A percentile compares a stretch with the other conserved stretches of the same genome.
phyloP scores from a whole-genome alignment of 106 monocot species.

The Acorus calamus region DNA sequence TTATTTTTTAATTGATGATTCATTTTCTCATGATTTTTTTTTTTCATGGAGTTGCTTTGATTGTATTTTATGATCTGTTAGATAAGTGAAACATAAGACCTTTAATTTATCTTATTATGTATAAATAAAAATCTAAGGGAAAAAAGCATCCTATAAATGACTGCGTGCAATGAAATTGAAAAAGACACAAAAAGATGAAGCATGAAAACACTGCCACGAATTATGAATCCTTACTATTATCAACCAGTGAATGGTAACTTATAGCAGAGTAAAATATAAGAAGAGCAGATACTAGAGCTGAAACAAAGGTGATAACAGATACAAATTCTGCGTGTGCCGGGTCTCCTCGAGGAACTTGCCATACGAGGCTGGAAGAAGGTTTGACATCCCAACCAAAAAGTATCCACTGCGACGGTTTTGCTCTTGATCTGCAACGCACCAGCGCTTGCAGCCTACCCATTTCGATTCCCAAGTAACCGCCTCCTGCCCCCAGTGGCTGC shows the following conservation, averaged over 20 bases:
- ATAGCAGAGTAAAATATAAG: conserved; percentile 33
- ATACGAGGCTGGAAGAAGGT: conserved; percentile 10
- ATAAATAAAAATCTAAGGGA: too few relatives aligned
- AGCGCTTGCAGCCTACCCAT: conserved; percentile 33
- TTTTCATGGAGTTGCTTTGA: too few relatives aligned
- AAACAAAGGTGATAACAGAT: conserved; percentile 37
- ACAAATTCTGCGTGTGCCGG: conserved; percentile 32
- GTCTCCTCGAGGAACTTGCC: conserved; percentile 57
- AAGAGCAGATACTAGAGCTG: conserved; percentile 36
- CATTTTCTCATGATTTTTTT: too few relatives aligned
- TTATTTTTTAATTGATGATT: too few relatives aligned
- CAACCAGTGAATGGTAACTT: not conserved
- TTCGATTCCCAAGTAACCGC: conserved; percentile 29
- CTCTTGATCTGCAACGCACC: conserved; percentile 28
- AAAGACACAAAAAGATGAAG: too few relatives aligned
- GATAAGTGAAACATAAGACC: too few relatives aligned
- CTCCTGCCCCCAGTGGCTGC: conserved; percentile 41
- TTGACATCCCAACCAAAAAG: conserved; percentile 4
- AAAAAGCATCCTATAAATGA: too few relatives aligned
- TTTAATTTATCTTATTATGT: too few relatives aligned
- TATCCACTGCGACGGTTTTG: conserved; percentile 15
- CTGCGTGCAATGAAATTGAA: too few relatives aligned
- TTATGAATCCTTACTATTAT: too few relatives aligned
- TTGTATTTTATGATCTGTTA: too few relatives aligned
- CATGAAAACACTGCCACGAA: too few relatives aligned